Evolutionary conservation across 2,329 filamentous ascomycete species (phyloP).

Genomic region (Xylariaceae sp.): DNA sequence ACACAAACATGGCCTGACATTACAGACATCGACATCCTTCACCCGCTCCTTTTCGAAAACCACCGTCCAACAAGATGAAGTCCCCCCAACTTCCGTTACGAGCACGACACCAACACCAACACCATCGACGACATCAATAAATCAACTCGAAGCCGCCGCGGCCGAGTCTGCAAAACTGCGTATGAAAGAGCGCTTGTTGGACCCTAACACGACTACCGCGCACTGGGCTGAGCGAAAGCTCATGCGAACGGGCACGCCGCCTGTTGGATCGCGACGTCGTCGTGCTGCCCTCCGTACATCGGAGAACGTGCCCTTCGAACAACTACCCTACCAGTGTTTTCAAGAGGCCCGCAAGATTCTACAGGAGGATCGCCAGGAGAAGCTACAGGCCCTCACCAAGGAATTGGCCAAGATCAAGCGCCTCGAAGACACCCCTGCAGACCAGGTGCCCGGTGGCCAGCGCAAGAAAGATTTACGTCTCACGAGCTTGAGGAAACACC

Average conservation of each 20-base stretch:
- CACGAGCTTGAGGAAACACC: constrained; percentile 70
- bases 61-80: constrained; percentile 46
- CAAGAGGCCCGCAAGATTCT: constrained; percentile 91
- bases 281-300: constrained; percentile 73
- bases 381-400: constrained; percentile 73
- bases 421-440: constrained; percentile 65
- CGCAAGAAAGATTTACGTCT: constrained; percentile 70
- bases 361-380: constrained; percentile 79
- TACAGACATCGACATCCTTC: constrained; percentile 41
- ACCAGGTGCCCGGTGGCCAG: constrained; percentile 67
- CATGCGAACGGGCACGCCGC: constrained; percentile 70
- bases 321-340: constrained; percentile 96
- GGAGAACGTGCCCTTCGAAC: constrained; percentile 82
- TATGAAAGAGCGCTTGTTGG: constrained; percentile 55
- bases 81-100: constrained; percentile 23
- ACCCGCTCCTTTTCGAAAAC: constrained; percentile 47
- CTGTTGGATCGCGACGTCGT: constrained; percentile 84
- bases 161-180: constrained; percentile 22
- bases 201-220: constrained; percentile 73
- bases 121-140: constrained; percentile 10
- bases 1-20: constrained; percentile 33
- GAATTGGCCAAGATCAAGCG: constrained; percentile 73
- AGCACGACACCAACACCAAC: constrained; percentile 33
- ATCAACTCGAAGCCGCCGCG: constrained; percentile 28
- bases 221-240: constrained; percentile 71